Conservation (phyloP, 2,329 filamentous ascomycete species). For the Xylaria sp. region DNA sequence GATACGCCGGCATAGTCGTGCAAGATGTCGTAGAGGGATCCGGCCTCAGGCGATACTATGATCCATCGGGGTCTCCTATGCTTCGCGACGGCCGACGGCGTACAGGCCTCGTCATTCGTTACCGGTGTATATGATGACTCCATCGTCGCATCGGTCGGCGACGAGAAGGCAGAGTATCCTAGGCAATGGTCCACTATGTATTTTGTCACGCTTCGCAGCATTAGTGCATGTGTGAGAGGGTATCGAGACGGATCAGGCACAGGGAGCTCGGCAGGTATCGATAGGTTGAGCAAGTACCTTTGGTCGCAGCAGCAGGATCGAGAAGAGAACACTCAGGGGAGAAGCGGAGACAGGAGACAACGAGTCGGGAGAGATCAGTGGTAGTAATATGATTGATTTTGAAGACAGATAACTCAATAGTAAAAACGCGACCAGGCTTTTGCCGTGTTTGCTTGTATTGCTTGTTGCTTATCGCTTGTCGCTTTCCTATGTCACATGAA, state of each 20-base stretch:
- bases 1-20: constrained; percentile 42
- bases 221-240: background rate
- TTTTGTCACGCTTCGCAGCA: background rate
- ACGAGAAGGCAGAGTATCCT: background rate
- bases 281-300: background rate
- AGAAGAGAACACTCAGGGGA: background rate
- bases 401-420: no score
- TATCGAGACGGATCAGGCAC: background rate
- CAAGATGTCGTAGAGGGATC: constrained; percentile 50
- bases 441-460: no score
- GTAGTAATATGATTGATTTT: no score
- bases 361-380: background rate
- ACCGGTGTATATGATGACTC: constrained; percentile 1
- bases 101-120: background rate
- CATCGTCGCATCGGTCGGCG: constrained; percentile 1
- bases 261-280: background rate
- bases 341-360: background rate
- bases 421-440: no score
- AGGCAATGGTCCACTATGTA: background rate
- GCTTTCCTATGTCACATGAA: background rate
- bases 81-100: constrained; percentile 14
- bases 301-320: background rate
- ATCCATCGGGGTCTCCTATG: constrained; percentile 28
- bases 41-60: constrained; percentile 39
- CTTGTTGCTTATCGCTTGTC: background rate